phyloP scores from a whole-genome alignment of 208 protist genomes.

The Leptomonas pyrrhocoris region DNA sequence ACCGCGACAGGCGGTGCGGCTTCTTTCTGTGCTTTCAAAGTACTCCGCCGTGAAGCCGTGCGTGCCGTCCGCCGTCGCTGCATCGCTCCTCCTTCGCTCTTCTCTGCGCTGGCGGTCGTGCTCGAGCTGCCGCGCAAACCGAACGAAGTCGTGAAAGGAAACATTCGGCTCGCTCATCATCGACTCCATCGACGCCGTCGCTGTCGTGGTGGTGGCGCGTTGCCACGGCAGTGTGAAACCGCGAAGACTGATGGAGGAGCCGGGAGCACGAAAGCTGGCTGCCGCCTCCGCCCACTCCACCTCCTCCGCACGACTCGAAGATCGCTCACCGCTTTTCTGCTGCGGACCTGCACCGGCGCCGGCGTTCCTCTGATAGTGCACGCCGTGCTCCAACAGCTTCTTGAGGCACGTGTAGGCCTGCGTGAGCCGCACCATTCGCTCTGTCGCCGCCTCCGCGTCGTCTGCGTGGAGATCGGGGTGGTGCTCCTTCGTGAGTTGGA shows the following conservation, averaged over 20 bases:
- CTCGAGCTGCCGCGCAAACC: constrained; percentile 41
- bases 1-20: constrained; percentile 17
- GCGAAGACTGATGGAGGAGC: constrained; percentile 61
- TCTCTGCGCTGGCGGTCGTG: constrained; percentile 28
- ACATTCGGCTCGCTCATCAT: constrained; percentile 25
- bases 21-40: constrained; percentile 47
- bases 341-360: background rate
- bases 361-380: constrained; percentile 18
- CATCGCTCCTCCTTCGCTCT: constrained; percentile 36
- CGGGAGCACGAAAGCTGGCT: constrained; percentile 56
- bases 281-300: constrained; percentile 47
- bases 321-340: background rate
- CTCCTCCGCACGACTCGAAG: constrained; percentile 2
- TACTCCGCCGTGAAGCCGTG: constrained; percentile 78
- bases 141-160: constrained; percentile 51
- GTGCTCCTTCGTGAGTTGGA: constrained; percentile 68
- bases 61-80: constrained; percentile 47
- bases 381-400: constrained; percentile 55
- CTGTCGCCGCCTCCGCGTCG: constrained; percentile 41
- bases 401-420: constrained; percentile 74
- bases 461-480: constrained; percentile 72
- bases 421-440: constrained; percentile 64
- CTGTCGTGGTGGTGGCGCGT: constrained; percentile 37
- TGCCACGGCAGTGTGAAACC: constrained; percentile 77
- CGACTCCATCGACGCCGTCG: constrained; percentile 27